phyloP scores from a whole-genome alignment of 108 stramenopile species.

The Schizochytrium sp. region DNA sequence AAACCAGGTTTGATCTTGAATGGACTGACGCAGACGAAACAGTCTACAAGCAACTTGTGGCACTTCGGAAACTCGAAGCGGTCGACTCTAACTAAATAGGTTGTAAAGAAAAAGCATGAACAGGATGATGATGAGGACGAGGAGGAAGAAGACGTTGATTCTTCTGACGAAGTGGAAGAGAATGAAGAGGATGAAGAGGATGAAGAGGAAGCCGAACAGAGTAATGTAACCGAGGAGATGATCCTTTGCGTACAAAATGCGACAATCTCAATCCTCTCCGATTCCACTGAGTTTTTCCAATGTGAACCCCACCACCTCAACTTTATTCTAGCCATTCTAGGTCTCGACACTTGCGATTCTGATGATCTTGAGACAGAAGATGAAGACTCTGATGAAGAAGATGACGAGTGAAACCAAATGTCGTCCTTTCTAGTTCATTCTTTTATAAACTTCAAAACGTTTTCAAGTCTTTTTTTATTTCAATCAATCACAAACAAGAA shows the following conservation, averaged over 20 bases:
- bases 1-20: too few relatives aligned
- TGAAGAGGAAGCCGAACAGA: background rate
- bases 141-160: background rate
- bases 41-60: too few relatives aligned
- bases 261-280: too few relatives aligned
- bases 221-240: background rate
- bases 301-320: too few relatives aligned
- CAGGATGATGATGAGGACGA: conserved; percentile 13
- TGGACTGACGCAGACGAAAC: too few relatives aligned
- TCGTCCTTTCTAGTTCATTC: too few relatives aligned
- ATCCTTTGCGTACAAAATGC: background rate
- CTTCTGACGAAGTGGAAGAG: background rate
- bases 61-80: too few relatives aligned
- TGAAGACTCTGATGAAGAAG: conserved; percentile 3
- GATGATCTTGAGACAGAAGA: background rate
- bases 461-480: too few relatives aligned
- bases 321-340: too few relatives aligned
- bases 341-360: too few relatives aligned
- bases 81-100: background rate
- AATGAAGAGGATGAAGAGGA: conserved; percentile 7
- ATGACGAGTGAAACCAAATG: background rate
- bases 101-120: background rate
- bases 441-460: too few relatives aligned
- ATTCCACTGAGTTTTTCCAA: too few relatives aligned
- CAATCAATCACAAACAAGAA: background rate